A percentile compares a stretch with the other conserved stretches of the same genome.
Conservation (phyloP, 805 yeast genomes). For the Kluyveromyces starmeri region DNA sequence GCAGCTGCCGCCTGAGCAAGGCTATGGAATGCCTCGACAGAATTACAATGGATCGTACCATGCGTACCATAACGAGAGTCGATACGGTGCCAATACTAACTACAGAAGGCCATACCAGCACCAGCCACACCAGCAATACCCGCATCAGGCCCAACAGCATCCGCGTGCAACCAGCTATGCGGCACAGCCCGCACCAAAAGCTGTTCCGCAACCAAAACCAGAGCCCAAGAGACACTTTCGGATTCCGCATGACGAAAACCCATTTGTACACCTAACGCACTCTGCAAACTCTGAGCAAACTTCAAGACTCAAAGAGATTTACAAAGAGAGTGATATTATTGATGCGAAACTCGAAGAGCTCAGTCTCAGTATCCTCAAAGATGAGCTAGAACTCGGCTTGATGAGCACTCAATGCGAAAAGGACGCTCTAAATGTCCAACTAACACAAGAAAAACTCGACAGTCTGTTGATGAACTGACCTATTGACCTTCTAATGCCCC, state of each 20-base stretch:
- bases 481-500: too few species aligned
- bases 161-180: too few species aligned
- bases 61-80: constrained; percentile 1
- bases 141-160: neutral
- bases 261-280: constrained; percentile 10
- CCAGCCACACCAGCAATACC: neutral
- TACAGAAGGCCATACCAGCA: neutral
- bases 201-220: too few species aligned
- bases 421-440: constrained; percentile 27
- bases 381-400: constrained; percentile 22
- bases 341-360: constrained; percentile 20
- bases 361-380: constrained; percentile 14
- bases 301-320: constrained; percentile 12
- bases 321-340: constrained; percentile 15
- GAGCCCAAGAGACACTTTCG: constrained; percentile 1
- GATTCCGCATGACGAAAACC: constrained; percentile 12
- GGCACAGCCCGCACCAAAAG: too few species aligned
- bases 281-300: constrained; percentile 9
- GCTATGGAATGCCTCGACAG: neutral
- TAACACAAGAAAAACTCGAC: constrained; percentile 31
- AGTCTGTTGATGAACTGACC: constrained; percentile 15
- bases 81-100: neutral
- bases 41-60: constrained; percentile 3
- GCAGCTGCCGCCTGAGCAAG: neutral
- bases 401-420: constrained; percentile 23